Conservation (phyloP, 495 filamentous ascomycete species). For the Cryomyces antarcticus region DNA sequence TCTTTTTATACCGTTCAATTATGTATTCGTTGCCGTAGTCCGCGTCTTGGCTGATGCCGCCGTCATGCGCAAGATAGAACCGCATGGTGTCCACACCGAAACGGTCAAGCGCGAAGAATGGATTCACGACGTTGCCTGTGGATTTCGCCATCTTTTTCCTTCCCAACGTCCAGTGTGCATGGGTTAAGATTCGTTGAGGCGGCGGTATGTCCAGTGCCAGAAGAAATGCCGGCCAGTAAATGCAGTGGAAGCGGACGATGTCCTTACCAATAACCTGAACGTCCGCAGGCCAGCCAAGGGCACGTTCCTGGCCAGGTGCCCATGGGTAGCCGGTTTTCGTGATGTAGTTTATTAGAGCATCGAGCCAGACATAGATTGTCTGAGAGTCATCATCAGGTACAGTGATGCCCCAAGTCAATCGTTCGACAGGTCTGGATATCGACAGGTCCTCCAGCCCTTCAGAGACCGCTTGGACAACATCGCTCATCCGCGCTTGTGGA, state of each 20-base stretch:
- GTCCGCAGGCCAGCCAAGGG: constrained; percentile 71
- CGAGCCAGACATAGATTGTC: constrained; percentile 96
- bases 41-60: constrained; percentile 51
- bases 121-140: constrained; percentile 84
- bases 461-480: constrained; percentile 47
- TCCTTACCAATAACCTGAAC: constrained; percentile 90
- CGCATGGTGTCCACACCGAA: constrained; percentile 78
- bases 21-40: constrained; percentile 69
- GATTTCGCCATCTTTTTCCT: constrained; percentile 89
- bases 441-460: constrained; percentile 67
- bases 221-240: constrained; percentile 95
- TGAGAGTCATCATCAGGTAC: constrained; percentile 70
- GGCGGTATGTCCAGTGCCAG: constrained; percentile 68
- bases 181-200: constrained; percentile 67
- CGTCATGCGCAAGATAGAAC: constrained; percentile 65
- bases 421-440: constrained; percentile 59
- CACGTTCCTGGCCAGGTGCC: constrained; percentile 36
- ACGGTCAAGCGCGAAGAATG: constrained; percentile 74
- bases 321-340: constrained; percentile 76
- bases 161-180: constrained; percentile 89
- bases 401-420: constrained; percentile 74
- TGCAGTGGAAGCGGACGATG: constrained; percentile 84
- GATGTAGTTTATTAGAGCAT: constrained; percentile 85
- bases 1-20: constrained; percentile 55
- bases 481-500: constrained; percentile 41